Base-by-base conservation (phyloP, 2,329 filamentous ascomycete species). In the Nemania sp. region DNA sequence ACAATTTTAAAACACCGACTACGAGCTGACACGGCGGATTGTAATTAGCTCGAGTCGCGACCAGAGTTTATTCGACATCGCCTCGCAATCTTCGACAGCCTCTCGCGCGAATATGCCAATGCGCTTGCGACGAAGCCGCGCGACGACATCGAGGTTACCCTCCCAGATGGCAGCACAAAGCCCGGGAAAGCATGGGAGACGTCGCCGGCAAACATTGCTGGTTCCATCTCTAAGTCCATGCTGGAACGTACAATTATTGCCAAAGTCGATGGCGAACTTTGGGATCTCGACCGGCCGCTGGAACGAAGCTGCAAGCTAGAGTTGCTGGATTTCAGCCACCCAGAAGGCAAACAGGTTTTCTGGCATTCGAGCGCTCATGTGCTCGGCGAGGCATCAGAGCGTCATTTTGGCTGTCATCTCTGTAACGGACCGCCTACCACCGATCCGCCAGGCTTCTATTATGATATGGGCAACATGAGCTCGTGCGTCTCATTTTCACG, bases 331-430 rank as follows among this genome's bases (percentile, higher is more conserved):
- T 99, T 97, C 77, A 88, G 71, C 68, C 73, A 81, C 61, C 76
- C 79, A 43, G 68, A 89, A 75, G 93, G 91, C 66, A 92, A 94
- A 77, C 90, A 90, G 72, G 93, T 97, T 52, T 99, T 97, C 77
- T 99, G 93, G 93, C 94, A 97, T 74, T 96, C 91, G 17, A 93
- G 88, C 66, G 94, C 94, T 39, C 94, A 99, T 72, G 87, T 28
- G 61, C 83, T 99, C n/a, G 94, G 94, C 64, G 94, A 97, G 75
- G 92, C 92, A 56, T 89, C 88, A 44, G 94, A 99, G 75, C 83
- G 89, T 68, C 83, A 91, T 66, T 99, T 91, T 69, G 90, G 91
- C 56, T 97, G 93, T 75, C 87, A 90, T 65, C 83, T 97, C 40
- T 97, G 91, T 72, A 95, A 97, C 70, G 94, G 94, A 20, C 94